Evolutionary conservation across 1,139 yeast species (phyloP).

Genomic region (Yamadazyma blattariae): DNA sequence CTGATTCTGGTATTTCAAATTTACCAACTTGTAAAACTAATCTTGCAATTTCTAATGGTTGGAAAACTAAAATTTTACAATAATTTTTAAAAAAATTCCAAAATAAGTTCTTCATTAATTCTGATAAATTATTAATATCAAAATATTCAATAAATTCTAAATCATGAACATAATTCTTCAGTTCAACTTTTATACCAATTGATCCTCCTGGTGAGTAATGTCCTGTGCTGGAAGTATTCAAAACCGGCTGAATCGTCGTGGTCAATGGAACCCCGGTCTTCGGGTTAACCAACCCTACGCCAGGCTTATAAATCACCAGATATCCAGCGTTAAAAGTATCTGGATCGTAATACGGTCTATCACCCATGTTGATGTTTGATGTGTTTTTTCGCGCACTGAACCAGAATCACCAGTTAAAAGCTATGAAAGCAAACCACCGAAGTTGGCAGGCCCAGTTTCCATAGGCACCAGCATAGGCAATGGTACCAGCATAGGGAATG

Average conservation of each 20-base stretch:
- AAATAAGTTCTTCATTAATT: slow-evolving; percentile 50
- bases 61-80: slow-evolving; percentile 64
- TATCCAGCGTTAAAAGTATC: slow-evolving; percentile 68
- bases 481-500: too few species aligned
- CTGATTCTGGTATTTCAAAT: slow-evolving; percentile 23
- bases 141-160: slow-evolving; percentile 68
- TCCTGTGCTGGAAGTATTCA: slow-evolving; percentile 12
- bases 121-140: slow-evolving; percentile 55
- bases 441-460: too few species aligned
- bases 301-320: slow-evolving; percentile 58
- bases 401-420: too few species aligned
- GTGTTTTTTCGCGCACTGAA: slow-evolving; percentile 1
- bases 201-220: slow-evolving; percentile 16
- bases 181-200: slow-evolving; percentile 19
- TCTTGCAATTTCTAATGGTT: slow-evolving; percentile 86
- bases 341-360: slow-evolving; percentile 72
- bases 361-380: slow-evolving; percentile 5
- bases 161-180: slow-evolving; percentile 54
- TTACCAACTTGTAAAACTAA: slow-evolving; percentile 79
- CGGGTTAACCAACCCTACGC: slow-evolving; percentile 53
- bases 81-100: slow-evolving; percentile 68
- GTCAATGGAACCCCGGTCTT: slow-evolving; percentile 34
- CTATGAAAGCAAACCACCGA: too few species aligned
- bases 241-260: slow-evolving; percentile 14
- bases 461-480: too few species aligned